Evolutionary conservation across 2,329 filamentous ascomycete genomes (phyloP).

Genomic region (Fusarium xyrophilum): DNA sequence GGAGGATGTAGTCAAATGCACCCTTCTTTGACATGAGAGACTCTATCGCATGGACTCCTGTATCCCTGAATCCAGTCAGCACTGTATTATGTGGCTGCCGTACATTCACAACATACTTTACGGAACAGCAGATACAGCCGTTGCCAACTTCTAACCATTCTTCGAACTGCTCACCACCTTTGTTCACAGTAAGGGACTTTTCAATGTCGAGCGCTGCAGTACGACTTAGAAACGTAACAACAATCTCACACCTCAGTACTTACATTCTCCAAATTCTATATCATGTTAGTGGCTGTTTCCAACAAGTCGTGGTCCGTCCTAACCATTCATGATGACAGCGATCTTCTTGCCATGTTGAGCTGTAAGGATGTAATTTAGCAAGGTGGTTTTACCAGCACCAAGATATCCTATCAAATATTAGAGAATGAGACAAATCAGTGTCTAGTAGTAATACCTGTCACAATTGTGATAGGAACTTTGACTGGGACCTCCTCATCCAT

Average conservation of each 20-base stretch:
- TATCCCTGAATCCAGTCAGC: conserved; percentile 66
- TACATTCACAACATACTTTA: conserved; percentile 67
- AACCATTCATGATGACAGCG: conserved; percentile 93
- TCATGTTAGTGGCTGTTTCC: conserved; percentile 23
- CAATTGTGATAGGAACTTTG: conserved; percentile 84
- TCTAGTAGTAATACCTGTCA: conserved; percentile 65
- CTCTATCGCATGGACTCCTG: conserved; percentile 93
- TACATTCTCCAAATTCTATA: conserved; percentile 81
- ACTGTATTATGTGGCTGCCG: background rate
- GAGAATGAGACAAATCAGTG: background rate
- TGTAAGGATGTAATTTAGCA: conserved; percentile 94
- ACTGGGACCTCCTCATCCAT: conserved; percentile 59
- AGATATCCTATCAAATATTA: conserved; percentile 74
- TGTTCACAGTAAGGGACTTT: conserved; percentile 90
- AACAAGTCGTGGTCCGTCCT: conserved; percentile 4
- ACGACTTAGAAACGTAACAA: conserved; percentile 13
- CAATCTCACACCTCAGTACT: conserved; percentile 41
- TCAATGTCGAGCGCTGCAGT: conserved; percentile 87
- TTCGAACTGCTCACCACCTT: conserved; percentile 80
- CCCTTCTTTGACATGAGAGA: conserved; percentile 93
- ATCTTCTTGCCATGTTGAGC: conserved; percentile 97
- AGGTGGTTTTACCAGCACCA: conserved; percentile 92
- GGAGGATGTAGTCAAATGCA: conserved; percentile 94
- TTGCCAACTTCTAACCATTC: conserved; percentile 98
- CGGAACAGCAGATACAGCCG: conserved; percentile 96